phyloP scores from a whole-genome alignment of 768 basidiomycete genomes.

The Gloeophyllum trabeum region DNA sequence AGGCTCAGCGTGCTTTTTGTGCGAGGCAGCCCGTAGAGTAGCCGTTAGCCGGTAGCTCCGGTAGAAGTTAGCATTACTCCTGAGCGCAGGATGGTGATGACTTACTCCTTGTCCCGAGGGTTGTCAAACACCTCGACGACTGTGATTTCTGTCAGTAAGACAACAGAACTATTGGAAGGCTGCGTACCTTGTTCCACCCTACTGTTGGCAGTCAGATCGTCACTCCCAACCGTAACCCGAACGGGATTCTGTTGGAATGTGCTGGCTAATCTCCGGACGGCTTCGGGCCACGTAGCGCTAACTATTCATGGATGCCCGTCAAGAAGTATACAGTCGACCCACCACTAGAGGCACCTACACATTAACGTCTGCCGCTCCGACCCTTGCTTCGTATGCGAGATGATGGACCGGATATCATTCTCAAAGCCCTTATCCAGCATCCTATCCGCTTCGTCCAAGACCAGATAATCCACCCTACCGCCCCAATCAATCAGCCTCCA shows the following conservation, averaged over 20 bases:
- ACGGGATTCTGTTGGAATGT: slow-evolving; percentile 82
- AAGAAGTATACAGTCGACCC: background rate
- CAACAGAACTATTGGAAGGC: no score
- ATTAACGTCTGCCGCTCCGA: slow-evolving; percentile 83
- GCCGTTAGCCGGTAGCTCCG: slow-evolving; percentile 54
- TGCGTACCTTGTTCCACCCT: slow-evolving; percentile 67
- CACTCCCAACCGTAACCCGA: slow-evolving; percentile 89
- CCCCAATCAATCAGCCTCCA: no score
- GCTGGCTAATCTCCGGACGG: slow-evolving; percentile 78
- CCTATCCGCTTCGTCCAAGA: slow-evolving; percentile 94
- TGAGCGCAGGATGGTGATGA: no score
- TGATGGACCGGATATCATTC: slow-evolving; percentile 90
- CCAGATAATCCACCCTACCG: slow-evolving; percentile 74
- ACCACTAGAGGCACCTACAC: slow-evolving; percentile 47
- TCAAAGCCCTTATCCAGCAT: slow-evolving; percentile 99
- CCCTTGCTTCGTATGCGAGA: slow-evolving; percentile 57
- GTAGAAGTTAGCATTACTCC: no score
- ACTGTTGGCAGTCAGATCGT: slow-evolving; percentile 90
- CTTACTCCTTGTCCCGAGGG: slow-evolving; percentile 76
- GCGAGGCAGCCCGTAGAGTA: slow-evolving; percentile 40
- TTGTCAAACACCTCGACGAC: slow-evolving; percentile 88
- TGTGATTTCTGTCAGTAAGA: slow-evolving; percentile 6
- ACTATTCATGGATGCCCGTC: slow-evolving; percentile 31
- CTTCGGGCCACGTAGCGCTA: slow-evolving; percentile 97
- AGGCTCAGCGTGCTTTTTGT: slow-evolving; percentile 48